Base-by-base conservation (phyloP, 805 yeast species). In the Myxozyma vanderwaltii region DNA sequence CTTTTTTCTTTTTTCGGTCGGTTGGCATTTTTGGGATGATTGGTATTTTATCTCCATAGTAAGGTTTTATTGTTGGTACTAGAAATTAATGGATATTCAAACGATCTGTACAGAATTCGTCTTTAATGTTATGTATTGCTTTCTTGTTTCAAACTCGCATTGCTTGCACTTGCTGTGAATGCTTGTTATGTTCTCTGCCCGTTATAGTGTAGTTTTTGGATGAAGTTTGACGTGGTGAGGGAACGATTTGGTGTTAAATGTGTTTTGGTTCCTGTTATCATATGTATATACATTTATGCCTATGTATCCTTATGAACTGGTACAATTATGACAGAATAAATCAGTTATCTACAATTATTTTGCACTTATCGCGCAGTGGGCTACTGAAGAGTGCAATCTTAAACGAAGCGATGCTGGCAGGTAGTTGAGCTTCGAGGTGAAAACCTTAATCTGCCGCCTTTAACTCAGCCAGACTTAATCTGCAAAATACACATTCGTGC, bases 281-380 rank as follows among this genome's bases (percentile, higher is more conserved):
- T 43, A 47, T 31, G 21, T 47, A 47, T 47, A 33, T 47, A 23
- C 29, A 26, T 17, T n/a, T n/a, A n/a, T n/a, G n/a, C n/a, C n/a
- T n/a, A 45, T 15, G 49, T 31, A 38, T 45, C 49, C 49, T n/a
- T 27, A n/a, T 27, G 38, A 3, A 8, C 10, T 17, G 43, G 21
- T 8, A 38, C 21, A 8, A 38, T n/a, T 21, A 38, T 38, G 4
- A 38, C 13, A 35, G 5, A 13, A 35, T 35, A 13, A 2, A 35
- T 13, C n/a, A 35, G n/a, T 35, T 13, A 13, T 35, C n/a, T 13
- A 35, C 13, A 35, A 35, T 4, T 13, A 4, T 13, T 35, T 35
- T 4, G 13, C 38, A n/a, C n/a, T n/a, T n/a, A n/a, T n/a, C n/a
- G n/a, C n/a, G n/a, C n/a, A n/a, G n/a, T n/a, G n/a, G n/a, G n/a